Evolutionary conservation across 495 filamentous ascomycete species (phyloP), one percentile per base, ranked within the genome.

Genomic region (Penicillium pancosmium): DNA sequence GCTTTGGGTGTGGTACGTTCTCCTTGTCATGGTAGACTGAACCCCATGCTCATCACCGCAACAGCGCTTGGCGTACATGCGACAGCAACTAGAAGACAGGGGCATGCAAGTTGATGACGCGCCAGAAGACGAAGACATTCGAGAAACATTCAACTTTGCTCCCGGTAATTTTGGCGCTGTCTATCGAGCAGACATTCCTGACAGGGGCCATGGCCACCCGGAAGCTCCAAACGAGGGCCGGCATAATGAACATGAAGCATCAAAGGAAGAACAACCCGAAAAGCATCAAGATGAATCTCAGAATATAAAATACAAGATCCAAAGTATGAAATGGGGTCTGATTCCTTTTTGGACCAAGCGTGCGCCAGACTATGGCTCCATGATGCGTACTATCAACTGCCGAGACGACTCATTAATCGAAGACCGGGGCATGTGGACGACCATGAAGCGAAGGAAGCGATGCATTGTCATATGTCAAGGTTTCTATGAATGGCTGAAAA

Each of bases 401-500:
- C 88, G 94, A 21, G 92, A 93, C 67, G 94, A 97, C 72, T 94
- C 91, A 4, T 76, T 98, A 5, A 75, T 82, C 1, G 82, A 88
- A 8, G 82, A 88, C 21, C 81, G 84, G 3, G 92, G 92, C 12
- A 91, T 97, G 86, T 98, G 94, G 94, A 88, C 82, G 25, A 83
- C 80, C 13, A 96, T 98, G 89, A 97, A 96, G 71, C 81, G 85
- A 50, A 84, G 78, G 64, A 96, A 97, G 70, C 81, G 94, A 23
- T 98, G 94, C 68, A 78, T 97, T 43, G 86, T 98, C 2, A 62
- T 93, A 4, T 91, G 88, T 13, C 87, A 97, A 72, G 94, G 94
- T 3, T 98, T 97, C 73, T 98, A 93, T 71, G 94, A 98, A 72
- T 98, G 94, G 94, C 72, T 94, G 52, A 91, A 94, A 71, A 91